A percentile compares a stretch with the other conserved stretches of the same genome.
These are phyloP conservation scores for Leishmania guyanensis DNA, from an alignment of 208 protist genomes.

Conservation along the genomic window DNA sequence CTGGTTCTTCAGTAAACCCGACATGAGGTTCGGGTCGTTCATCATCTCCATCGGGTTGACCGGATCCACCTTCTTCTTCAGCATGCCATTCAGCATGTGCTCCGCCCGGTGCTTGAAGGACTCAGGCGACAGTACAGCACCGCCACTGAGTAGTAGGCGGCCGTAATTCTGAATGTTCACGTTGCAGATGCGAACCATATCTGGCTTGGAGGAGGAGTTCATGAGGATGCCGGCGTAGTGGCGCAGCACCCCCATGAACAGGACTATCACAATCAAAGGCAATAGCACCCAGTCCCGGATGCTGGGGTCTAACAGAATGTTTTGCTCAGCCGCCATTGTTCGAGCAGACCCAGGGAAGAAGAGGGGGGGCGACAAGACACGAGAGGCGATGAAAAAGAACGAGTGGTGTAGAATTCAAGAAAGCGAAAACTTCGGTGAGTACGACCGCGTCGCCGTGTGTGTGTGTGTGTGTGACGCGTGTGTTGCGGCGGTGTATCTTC, in stretches of 20 bases:
- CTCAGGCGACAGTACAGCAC: conserved; percentile 53
- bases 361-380: background rate
- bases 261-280: conserved; percentile 93
- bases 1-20: conserved; percentile 96
- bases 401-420: background rate
- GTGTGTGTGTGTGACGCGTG: background rate
- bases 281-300: conserved; percentile 97
- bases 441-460: background rate
- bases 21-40: conserved; percentile 92
- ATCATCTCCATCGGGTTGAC: conserved; percentile 93
- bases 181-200: conserved; percentile 65
- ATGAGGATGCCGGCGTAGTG: conserved; percentile 86
- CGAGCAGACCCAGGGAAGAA: background rate
- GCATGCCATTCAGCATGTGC: conserved; percentile 43
- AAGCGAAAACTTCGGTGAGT: background rate
- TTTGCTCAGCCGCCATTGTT: conserved; percentile 57
- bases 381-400: background rate
- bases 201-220: conserved; percentile 43
- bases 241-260: conserved; percentile 91
- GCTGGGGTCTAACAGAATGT: conserved; percentile 91
- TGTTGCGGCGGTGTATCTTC: background rate
- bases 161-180: conserved; percentile 74
- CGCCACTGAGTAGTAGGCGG: conserved; percentile 54
- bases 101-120: conserved; percentile 72
- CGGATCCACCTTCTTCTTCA: conserved; percentile 69